A percentile compares a stretch with the other conserved stretches of the same genome.
These are phyloP conservation scores for Penicillium glabrum DNA, from an alignment of 2,329 filamentous ascomycete genomes.

Conservation along the genomic window DNA sequence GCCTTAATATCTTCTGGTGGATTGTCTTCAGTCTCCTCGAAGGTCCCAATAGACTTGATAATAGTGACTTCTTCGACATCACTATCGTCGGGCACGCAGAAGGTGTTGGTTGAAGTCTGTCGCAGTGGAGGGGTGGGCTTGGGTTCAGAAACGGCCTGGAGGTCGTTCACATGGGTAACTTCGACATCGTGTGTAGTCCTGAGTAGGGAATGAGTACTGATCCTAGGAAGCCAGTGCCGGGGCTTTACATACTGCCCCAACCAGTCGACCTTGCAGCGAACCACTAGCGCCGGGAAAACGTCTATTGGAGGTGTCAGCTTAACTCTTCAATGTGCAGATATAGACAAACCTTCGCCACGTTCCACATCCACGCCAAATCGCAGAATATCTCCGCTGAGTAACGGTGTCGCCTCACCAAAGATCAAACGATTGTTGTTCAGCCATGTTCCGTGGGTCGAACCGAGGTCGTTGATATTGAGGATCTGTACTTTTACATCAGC, in stretches of 20 bases:
- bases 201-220: background rate
- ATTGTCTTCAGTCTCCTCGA: background rate
- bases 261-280: conserved; percentile 26
- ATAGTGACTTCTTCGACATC: conserved; percentile 18
- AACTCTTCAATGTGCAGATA: background rate
- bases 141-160: background rate
- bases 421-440: conserved; percentile 50
- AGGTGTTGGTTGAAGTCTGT: conserved; percentile 34
- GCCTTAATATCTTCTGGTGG: background rate
- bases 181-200: background rate
- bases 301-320: conserved; percentile 20
- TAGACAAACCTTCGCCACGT: conserved; percentile 45
- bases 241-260: background rate
- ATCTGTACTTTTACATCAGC: conserved; percentile 19
- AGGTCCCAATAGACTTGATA: background rate
- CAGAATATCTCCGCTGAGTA: conserved; percentile 40
- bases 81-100: conserved; percentile 42
- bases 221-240: conserved; percentile 22
- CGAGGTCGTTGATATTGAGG: conserved; percentile 54
- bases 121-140: background rate
- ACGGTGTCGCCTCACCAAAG: conserved; percentile 36
- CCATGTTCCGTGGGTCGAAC: conserved; percentile 63
- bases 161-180: background rate
- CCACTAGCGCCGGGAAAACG: conserved; percentile 33
- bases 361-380: conserved; percentile 52